Base-by-base conservation (phyloP, 306 rosid genomes). In the Abrus pulchellus region DNA sequence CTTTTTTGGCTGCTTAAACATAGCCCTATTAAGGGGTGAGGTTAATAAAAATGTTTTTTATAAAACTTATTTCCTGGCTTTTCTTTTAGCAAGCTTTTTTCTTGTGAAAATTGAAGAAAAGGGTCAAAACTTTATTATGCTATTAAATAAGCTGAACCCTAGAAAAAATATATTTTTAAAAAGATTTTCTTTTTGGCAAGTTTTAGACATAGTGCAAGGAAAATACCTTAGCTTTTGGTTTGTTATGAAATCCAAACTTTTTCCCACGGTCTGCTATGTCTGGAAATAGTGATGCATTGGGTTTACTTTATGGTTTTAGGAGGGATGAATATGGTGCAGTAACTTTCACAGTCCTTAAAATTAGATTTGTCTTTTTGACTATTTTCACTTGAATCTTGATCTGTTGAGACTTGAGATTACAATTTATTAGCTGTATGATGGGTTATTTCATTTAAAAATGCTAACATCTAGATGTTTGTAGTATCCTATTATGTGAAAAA, bases 241-340 rank as follows among this genome's bases (percentile, higher is more conserved):
- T 64, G 30, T n/a, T 7, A 38, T n/a, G 70, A 64, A 64, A 64
- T 38, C 49, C 49, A 13, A 64, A 29, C 70, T 64, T 38, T 6
- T 36, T 38, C 5, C 49, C 5, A 2, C 38, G 70, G 12, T 40
- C 14, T 43, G 20, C 72, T 68, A 4, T 68, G 74, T 54, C 10
- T 47, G 56, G 56, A 27, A 10, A 9, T 29, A 44, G 40, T 63
- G 44, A 10, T 4, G 44, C 4, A 20, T 20, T 20, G 20, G 20
- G 20, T 20, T 20, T 20, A 20, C 20, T 20, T 20, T 20, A 20
- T 20, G 20, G 20, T 20, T 20, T 20, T 20, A 20, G 20, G 20
- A 20, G 20, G 20, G 20, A 20, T 20, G 20, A 20, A 20, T 20
- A 20, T 20, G 20, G n/a, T 36, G 40, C 36, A 1, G 70, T 63